A percentile compares a stretch with the other conserved stretches of the same genome.
phyloP scores from a whole-genome alignment of 495 filamentous ascomycete genomes.

The Podospora conica region DNA sequence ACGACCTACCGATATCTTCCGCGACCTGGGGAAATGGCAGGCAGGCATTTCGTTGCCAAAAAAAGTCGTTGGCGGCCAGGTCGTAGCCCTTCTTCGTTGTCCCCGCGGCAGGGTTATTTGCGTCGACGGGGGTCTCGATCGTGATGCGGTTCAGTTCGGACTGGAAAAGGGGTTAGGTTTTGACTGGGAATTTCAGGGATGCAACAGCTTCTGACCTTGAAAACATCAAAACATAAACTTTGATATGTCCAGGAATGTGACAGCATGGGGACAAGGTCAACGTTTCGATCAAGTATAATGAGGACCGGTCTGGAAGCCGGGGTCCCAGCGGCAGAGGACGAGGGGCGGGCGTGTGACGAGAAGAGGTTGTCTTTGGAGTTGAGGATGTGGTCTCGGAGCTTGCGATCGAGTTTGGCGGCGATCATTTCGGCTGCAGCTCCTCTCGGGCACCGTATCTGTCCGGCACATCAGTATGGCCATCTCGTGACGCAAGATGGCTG shows the following conservation, averaged over 20 bases:
- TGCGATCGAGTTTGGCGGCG: slow-evolving; percentile 86
- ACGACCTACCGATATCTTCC: slow-evolving; percentile 64
- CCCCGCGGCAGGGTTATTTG: slow-evolving; percentile 63
- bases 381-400: slow-evolving; percentile 90
- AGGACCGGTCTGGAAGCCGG: slow-evolving; percentile 73
- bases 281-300: slow-evolving; percentile 86
- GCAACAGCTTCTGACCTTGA: slow-evolving; percentile 31
- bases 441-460: slow-evolving; percentile 73
- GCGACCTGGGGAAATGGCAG: slow-evolving; percentile 93
- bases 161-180: slow-evolving; percentile 4
- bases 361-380: slow-evolving; percentile 97
- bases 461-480: not conserved
- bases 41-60: slow-evolving; percentile 93
- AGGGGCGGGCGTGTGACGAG: slow-evolving; percentile 41
- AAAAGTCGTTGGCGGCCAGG: slow-evolving; percentile 85
- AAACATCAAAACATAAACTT: slow-evolving; percentile 88
- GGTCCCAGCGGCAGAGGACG: slow-evolving; percentile 41
- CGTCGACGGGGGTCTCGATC: slow-evolving; percentile 73
- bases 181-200: not conserved
- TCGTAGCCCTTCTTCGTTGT: slow-evolving; percentile 81
- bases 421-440: slow-evolving; percentile 93
- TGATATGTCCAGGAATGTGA: slow-evolving; percentile 99
- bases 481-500: not conserved
- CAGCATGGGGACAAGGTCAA: slow-evolving; percentile 96
- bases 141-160: slow-evolving; percentile 82